Evolutionary conservation across 2,329 filamentous ascomycete species (phyloP), one percentile per base, ranked within the genome.

Genomic region (Microcyclospora pomicola): DNA sequence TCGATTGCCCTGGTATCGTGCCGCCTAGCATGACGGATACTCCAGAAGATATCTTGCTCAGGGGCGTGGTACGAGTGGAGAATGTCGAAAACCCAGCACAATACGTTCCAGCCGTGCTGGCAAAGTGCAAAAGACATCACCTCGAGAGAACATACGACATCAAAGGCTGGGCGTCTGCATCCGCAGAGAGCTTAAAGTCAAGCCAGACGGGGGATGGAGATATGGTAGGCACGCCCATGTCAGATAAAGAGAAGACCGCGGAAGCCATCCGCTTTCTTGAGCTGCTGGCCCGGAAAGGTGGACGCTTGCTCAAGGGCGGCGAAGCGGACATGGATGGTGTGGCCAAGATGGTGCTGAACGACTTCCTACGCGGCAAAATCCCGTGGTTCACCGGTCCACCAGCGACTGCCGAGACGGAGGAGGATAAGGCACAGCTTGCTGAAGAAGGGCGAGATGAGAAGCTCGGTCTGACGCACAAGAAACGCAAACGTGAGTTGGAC

Each of bases 31-130:
- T 76, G 44, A 75, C 76, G 38, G 88, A 95, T 54, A 82, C 80
- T 0, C 82, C 87, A 19, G 77, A 87, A 51, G 87, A 95, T 48
- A 80, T 98, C 39, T 70, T 98, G 3, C 71, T 98, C 9, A 76
- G 88, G 46, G 91, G 91, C 47, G 87, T 94, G 6, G 86, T 94
- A 9, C 75, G 91, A 49, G 83, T 96, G 2, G 91, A 98, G 60
- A 95, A 94, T 54, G 88, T 98, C 1, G 82, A 95, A 49, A 82
- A 96, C 53, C 91, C 91, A 0, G 87, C 92, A 53, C 91, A 98
- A 52, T 98, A 98, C 56, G 91, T 98, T 32, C 75, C 81, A 1
- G 83, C 82, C 11, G 75, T 96, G 2, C 65, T 98, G 38, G 70
- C 66, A 35, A 80, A 79, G 42, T 87, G 91, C 30, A 88, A 94